Evolutionary conservation across 2,329 filamentous ascomycete genomes (phyloP), one percentile per base, ranked within the genome.

Genomic region (Xylariaceae sp.): DNA sequence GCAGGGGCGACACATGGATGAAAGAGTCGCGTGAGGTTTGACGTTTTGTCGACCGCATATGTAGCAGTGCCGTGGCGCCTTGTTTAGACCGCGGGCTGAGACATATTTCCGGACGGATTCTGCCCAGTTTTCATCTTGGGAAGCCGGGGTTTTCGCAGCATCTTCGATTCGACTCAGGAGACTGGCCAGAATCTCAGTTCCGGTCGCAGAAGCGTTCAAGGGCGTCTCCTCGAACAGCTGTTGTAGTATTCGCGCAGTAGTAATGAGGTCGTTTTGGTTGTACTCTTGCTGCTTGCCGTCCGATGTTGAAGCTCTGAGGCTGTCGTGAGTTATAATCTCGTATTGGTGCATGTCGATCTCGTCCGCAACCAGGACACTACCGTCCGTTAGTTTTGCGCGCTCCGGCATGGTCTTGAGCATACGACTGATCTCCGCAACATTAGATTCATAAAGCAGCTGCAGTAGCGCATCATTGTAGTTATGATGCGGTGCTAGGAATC

Each of bases 1-100:
- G 30, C 60, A 62, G 11, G 53, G 53, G 7, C 39, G 8, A 6
- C 60, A 62, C 60, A 62, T 59, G 1, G 53, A 55, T 13, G 56
- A 52, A 3, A 62, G 35, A 9, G 37, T 51, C 7, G 11, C 39
- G 53, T 59, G 53, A 23, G 30, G 45, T 30, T 42, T 53, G 9
- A 39, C 39, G 23, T 54, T 47, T 18, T 50, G 34, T 30, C 48
- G 47, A 35, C 53, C 44, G n/a, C 60, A 62, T 56, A 62, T 59
- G 37, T 59, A 62, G 48, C 60, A 62, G 17, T 49, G 35, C 6
- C 47, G 53, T 1, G 17, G n/a, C 8, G 23, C 5, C 10, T 1
- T 42, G 17, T 39, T 6, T 18, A 23, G 23, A 1, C 17, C 17
- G 10, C 30, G 56, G 15, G 56, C 49, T 23, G 10, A 35, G 10